Base-by-base conservation (phyloP, 2,329 filamentous ascomycete species). In the Pyrenophora teres region DNA sequence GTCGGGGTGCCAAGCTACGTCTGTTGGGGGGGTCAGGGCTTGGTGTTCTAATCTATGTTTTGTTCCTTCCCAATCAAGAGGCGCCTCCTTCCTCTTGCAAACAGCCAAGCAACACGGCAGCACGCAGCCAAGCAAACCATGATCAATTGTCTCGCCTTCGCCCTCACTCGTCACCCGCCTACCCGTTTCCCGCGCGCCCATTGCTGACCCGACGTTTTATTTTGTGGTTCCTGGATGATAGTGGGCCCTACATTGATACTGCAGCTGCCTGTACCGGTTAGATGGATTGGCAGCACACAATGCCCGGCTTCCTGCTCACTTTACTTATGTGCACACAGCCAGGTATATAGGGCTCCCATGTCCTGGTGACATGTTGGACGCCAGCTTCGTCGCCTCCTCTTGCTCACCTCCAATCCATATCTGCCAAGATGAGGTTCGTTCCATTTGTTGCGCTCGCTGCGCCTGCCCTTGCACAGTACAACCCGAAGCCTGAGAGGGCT, bases 381-480 rank as follows among this genome's bases (percentile, higher is more conserved):
- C 47, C 56, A 55, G 42, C 49, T 50, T 55, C 38, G 42, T 54
- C 38, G 42, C 53, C 49, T 46, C 50, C 42, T 39, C 54, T 40
- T 25, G 38, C 49, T 45, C 43, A 50, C 50, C 44, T 30, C 19
- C 32, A 19, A 46, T 40, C 46, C n/a, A 31, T 31, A 27, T 40
- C 9, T 18, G 18, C 40, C 58, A 64, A 60, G 37, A 72, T 72
- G 69, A 72, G 60, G 58, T 62, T 64, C 45, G 57, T 64, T 57
- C 55, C 63, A 27, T 51, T 68, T 50, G 42, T 69, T 44, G 54
- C 54, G 64, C 60, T 68, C 10, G 63, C 57, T 56, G 57, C 59
- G 52, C 59, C 59, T 41, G 52, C 49, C 39, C 47, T 58, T 31
- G 56, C 57, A 23, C 59, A 62, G 52, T 56, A 58, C 30, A 44